Evolutionary conservation across 306 rosid genomes (phyloP).

Genomic region (Myrica gale): DNA sequence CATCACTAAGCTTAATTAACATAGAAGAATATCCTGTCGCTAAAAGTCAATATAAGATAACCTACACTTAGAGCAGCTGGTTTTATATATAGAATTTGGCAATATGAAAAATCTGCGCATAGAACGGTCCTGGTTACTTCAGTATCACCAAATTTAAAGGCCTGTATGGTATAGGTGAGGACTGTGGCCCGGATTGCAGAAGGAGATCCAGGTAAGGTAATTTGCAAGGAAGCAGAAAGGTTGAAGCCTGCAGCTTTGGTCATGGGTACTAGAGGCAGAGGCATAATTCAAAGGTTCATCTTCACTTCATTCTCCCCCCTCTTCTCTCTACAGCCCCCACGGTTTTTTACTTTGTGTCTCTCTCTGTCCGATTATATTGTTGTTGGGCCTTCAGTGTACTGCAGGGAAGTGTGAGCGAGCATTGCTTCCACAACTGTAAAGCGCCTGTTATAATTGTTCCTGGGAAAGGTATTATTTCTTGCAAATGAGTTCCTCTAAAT

Average conservation of each 20-base stretch:
- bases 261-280: slow-evolving; percentile 73
- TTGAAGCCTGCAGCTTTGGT: slow-evolving; percentile 70
- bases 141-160: background rate
- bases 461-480: slow-evolving; percentile 49
- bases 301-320: background rate
- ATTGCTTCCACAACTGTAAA: slow-evolving; percentile 76
- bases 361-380: slow-evolving; percentile 2
- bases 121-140: background rate
- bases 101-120: background rate
- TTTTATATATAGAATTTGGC: background rate
- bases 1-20: background rate
- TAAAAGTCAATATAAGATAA: background rate
- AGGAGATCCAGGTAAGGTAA: slow-evolving; percentile 72
- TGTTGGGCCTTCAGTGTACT: slow-evolving; percentile 52
- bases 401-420: slow-evolving; percentile 83
- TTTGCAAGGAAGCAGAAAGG: slow-evolving; percentile 71
- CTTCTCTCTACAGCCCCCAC: background rate
- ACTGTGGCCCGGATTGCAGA: slow-evolving; percentile 63
- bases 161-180: slow-evolving; percentile 47
- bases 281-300: slow-evolving; percentile 59
- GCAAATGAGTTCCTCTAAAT: background rate
- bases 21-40: background rate
- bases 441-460: slow-evolving; percentile 86
- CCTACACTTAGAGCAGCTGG: background rate
- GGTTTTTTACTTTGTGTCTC: background rate